Base-by-base conservation (phyloP, 768 basidiomycete species). In the Hericium alpestre region DNA sequence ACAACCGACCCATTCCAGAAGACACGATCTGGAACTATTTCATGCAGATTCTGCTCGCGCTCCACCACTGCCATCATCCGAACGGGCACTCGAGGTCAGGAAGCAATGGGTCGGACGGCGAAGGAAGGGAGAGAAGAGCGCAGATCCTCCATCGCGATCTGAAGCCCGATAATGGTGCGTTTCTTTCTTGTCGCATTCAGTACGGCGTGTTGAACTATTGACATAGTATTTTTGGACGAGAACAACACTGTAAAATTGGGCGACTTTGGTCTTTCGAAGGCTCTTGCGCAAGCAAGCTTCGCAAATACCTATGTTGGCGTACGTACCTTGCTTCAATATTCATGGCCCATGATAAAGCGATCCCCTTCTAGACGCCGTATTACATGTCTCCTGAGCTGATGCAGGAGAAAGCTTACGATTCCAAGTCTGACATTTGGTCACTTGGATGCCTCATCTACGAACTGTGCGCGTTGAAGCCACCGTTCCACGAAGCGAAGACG, bases 331-430 rank as follows among this genome's bases (percentile, higher is more conserved):
- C 32, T 49, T 23, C 10, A 3, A 27, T 3, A 0, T 7, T 9
- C 32, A 32, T 32, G 1, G 8, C 2, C 32, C 32, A 32, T 32
- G 32, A 32, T 32, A 32, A 32, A 38, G 22, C 20, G 18, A 15
- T n/a, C 4, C 13, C n/a, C 9, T 32, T 32, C 32, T 64, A 97
- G 93, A 99, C 96, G 3, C 96, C 96, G 3, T 94, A 98, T 68
- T 98, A 99, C 74, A 98, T 99, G 96, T 96, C 93, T 1, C 96
- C 96, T 0, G 95, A 99, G 70, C 79, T 98, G 38, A 92, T 97
- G 82, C 91, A 90, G 73, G 95, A 98, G 68, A 93, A 91, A 68
- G 83, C 91, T 3, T 99, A 99, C 71, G 96, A 97, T 72, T 87
- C 91, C 7, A 99, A 98, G 73, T 93, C 90, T 0, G 96, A 99